Evolutionary conservation across 2,329 filamentous ascomycete species (phyloP), one percentile per base, ranked within the genome.

Genomic region (Stachybotrys chlorohalonatus): DNA sequence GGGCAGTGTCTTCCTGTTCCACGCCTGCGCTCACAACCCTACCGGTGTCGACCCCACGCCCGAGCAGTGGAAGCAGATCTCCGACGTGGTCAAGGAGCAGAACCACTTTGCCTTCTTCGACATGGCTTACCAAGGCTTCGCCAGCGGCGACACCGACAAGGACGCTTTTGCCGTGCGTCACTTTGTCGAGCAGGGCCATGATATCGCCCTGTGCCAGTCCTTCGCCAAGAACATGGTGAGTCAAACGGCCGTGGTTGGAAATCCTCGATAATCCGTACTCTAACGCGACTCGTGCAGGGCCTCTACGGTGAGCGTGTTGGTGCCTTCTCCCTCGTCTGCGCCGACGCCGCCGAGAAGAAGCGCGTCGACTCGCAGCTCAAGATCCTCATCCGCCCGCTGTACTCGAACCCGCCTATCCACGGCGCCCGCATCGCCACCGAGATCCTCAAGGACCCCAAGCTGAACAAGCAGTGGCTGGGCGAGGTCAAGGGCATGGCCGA

Each of bases 401-500:
- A 97, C 88, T 97, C 93, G 60, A 99, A 97, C 84, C 94, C 94
- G 47, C 94, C 94, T 55, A 84, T 97, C 63, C 91, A 97, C 80
- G 94, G 94, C 65, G 94, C 94, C 54, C 92, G 94, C 68, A 89
- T 99, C 68, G 94, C 94, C 56, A 86, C 89, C 59, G 83, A 90
- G 76, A 95, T 99, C 74, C 83, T 99, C 68, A 94, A 92, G 79
- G 86, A 90, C 72, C 77, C 88, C 17, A 79, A 79, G 46, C 82
- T 97, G 60, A 92, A 96, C 82, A 76, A 90, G 76, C 90, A 97
- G 77, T 99, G 94, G 94, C 84, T 96, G 53, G 84, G 80, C 57
- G 94, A 99, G 78, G 91, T 99, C 75, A 96, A 97, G 86, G 90
- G 81, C 65, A 99, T 99, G 94, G 94, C 94, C 59, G 91, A 96